phyloP scores from a whole-genome alignment of 179 eudicot species.

The Beta corolliflora region DNA sequence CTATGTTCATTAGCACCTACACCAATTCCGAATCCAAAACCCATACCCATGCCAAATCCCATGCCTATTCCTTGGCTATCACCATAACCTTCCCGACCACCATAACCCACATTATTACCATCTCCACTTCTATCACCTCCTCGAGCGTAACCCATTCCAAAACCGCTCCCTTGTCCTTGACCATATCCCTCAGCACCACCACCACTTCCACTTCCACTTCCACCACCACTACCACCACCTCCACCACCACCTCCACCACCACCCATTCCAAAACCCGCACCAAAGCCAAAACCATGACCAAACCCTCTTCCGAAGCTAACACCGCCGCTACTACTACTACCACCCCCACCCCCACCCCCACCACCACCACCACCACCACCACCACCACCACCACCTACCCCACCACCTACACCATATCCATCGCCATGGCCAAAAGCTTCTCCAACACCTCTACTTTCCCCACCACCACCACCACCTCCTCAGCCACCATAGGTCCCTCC shows the following conservation, averaged over 20 bases:
- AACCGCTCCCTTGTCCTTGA: constrained; percentile 27
- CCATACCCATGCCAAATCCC: constrained; percentile 36
- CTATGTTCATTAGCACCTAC: background rate
- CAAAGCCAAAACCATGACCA: constrained; percentile 24
- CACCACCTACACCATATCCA: constrained; percentile 15
- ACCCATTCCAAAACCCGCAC: too few species aligned
- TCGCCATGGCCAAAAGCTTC: constrained; percentile 13
- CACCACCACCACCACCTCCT: constrained; percentile 9
- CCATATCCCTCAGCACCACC: constrained; percentile 23
- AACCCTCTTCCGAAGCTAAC: constrained; percentile 19
- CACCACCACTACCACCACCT: too few species aligned
- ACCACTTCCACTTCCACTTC: constrained; percentile 1
- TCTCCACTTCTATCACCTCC: background rate
- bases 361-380: background rate
- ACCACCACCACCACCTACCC: background rate
- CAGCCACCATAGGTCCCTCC: background rate
- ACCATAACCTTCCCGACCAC: constrained; percentile 8
- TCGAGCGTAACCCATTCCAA: background rate
- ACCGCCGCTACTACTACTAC: constrained; percentile 3
- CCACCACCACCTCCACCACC: constrained; percentile 14
- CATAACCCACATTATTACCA: background rate
- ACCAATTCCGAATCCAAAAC: constrained; percentile 31
- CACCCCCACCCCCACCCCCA: too few species aligned
- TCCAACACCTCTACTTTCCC: background rate
- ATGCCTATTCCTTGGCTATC: constrained; percentile 23